These are phyloP conservation scores for Dictyostelium firmibasis DNA, from an alignment of 78 protist genomes.

Conservation along the genomic window DNA sequence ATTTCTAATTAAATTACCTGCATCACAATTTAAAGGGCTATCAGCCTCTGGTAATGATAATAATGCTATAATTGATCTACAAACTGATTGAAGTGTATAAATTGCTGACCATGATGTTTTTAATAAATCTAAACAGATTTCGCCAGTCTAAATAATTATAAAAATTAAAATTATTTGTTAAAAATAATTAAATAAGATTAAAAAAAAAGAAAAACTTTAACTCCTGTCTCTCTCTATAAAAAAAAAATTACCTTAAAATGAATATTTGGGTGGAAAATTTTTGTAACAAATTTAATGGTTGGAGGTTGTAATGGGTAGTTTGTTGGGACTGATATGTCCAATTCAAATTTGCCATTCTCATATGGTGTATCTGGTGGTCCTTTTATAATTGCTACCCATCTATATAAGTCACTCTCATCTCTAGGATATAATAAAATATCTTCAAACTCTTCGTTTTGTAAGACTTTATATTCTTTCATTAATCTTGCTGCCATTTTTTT, in stretches of 20 bases:
- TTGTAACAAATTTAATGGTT: constrained; percentile 82
- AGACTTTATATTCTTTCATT: constrained; percentile 82
- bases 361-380: constrained; percentile 92
- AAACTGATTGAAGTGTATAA: constrained; percentile 88
- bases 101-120: constrained; percentile 92
- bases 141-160: constrained; percentile 82
- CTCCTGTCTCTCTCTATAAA: no score
- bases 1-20: constrained; percentile 90
- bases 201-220: no score
- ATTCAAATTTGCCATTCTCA: constrained; percentile 81
- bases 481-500: constrained; percentile 68
- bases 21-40: constrained; percentile 93
- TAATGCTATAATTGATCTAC: constrained; percentile 88
- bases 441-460: constrained; percentile 65
- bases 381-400: constrained; percentile 85
- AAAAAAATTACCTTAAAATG: constrained; percentile 75
- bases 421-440: constrained; percentile 66
- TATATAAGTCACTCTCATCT: constrained; percentile 54
- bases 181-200: no score
- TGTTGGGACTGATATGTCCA: constrained; percentile 74
- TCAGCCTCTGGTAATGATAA: constrained; percentile 84
- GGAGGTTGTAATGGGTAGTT: constrained; percentile 93
- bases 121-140: constrained; percentile 93
- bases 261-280: constrained; percentile 92
- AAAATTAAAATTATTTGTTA: neutral